A percentile compares a stretch with the other conserved stretches of the same genome.
These are phyloP conservation scores for Scleromitrula shiraiana DNA, from an alignment of 2,329 filamentous ascomycete species.

Conservation along the genomic window DNA sequence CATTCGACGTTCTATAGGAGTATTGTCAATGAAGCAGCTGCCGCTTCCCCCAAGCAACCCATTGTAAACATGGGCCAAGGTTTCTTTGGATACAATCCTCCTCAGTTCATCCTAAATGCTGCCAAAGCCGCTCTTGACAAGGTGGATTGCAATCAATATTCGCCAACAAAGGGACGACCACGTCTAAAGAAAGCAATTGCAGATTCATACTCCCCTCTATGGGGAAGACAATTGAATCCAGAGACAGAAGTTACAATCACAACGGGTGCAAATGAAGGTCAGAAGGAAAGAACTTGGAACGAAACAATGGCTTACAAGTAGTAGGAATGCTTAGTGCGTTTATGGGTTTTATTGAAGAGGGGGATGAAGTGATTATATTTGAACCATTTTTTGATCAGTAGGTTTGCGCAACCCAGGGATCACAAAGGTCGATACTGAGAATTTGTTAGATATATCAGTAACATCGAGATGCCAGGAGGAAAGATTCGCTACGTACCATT, in stretches of 20 bases:
- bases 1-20: conserved; percentile 37
- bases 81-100: conserved; percentile 92
- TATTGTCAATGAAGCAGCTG: conserved; percentile 59
- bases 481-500: conserved; percentile 94
- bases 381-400: conserved; percentile 98
- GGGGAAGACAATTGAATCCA: conserved; percentile 73
- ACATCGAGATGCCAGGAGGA: conserved; percentile 96
- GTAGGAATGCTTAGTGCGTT: conserved; percentile 88
- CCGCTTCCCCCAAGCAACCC: conserved; percentile 53
- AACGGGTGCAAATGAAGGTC: conserved; percentile 76
- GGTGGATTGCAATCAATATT: conserved; percentile 98
- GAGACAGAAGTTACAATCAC: conserved; percentile 94
- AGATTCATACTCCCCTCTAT: conserved; percentile 83
- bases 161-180: conserved; percentile 86
- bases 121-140: conserved; percentile 82
- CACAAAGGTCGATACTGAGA: conserved; percentile 7
- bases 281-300: conserved; percentile 3
- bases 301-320: conserved; percentile 9
- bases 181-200: conserved; percentile 88
- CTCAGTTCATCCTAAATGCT: conserved; percentile 80
- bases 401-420: conserved; percentile 23
- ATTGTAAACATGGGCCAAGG: conserved; percentile 60
- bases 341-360: conserved; percentile 92
- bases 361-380: conserved; percentile 95
- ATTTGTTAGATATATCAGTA: conserved; percentile 68